Base-by-base conservation (phyloP, 352 stramenopile species). In the Pythium dissotocum region DNA sequence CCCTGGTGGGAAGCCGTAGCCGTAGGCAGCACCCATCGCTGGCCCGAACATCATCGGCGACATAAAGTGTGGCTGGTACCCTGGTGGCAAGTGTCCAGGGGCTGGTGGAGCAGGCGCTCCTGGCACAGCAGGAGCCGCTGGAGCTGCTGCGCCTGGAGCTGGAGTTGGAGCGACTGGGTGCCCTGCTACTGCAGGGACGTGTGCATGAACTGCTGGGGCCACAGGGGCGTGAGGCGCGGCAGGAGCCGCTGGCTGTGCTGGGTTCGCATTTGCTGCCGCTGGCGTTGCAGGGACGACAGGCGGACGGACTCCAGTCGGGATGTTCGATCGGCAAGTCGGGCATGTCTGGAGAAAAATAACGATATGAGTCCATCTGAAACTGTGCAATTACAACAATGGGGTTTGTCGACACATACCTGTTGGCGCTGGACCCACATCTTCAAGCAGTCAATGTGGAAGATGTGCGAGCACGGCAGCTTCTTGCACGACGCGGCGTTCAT, bases 391-490 rank as follows among this genome's bases (percentile, higher is more conserved):
- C 28, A 30, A 30, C 28, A 30, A 49, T 69, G 28, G 28, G 28
- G 28, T 30, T 30, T 24, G 21, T 24, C 21, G 21, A 24, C 21
- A 24, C 6, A 28, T 63, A 84, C 77, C 61, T 99, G 98, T 70
- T 99, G 97, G 61, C 98, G 96, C 67, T 99, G 95, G 16, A 99
- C 88, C 98, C 98, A 99, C 83, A 99, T 98, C 61, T 98, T 95
- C 12, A 99, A 79, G 75, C 98, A 99, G 71, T 97, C 87, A 36
- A 98, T 89, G 71, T 99, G 96, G 73, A 99, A 99, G 56, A 99
- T 97, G 74, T 99, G 97, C 38, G 90, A 91, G 76, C 97, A 99
- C n/a, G 85, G 86, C 18, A 99, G 76, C 73, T 98, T 98, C 71
- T 99, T 99, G 75, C 91, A 97, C 18, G 79, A 79, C 4, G 83